Percentiles rank a stretch among this genome's conserved stretches.
Conservation (phyloP, 2,329 filamentous ascomycete species). For the Hymenoscyphus salicellus region DNA sequence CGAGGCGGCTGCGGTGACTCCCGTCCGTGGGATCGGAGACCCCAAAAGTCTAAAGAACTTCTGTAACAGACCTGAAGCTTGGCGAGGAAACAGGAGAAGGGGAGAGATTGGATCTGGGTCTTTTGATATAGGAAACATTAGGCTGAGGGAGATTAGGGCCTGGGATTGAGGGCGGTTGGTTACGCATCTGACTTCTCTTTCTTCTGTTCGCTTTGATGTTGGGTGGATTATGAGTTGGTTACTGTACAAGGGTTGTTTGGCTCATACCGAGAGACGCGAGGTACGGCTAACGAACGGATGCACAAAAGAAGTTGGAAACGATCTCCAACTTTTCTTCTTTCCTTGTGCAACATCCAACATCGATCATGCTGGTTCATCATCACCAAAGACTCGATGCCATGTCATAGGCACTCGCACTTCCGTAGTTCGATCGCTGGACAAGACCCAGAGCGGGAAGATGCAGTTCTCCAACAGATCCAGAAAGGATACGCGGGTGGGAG, state of each 20-base stretch:
- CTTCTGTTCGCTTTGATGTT: too few species aligned
- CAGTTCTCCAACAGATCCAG: not conserved
- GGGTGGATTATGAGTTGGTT: too few species aligned
- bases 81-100: not conserved
- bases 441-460: not conserved
- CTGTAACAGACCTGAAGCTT: not conserved
- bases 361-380: not conserved
- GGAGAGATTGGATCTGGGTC: not conserved
- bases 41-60: not conserved
- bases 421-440: not conserved
- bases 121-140: constrained; percentile 13
- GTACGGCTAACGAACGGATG: too few species aligned
- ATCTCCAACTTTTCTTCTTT: not conserved
- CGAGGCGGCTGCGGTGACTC: not conserved
- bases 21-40: constrained; percentile 1
- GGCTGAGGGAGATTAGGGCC: constrained; percentile 17
- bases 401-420: not conserved
- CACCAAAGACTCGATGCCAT: not conserved
- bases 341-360: not conserved
- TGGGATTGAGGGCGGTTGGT: not conserved
- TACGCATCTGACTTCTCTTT: too few species aligned
- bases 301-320: not conserved
- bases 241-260: too few species aligned
- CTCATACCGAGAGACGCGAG: not conserved
- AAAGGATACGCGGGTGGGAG: not conserved